Percentiles rank a stretch among this genome's conserved stretches.
Conservation (phyloP, 2,329 filamentous ascomycete genomes). For the Ilyonectria mors-panacis region DNA sequence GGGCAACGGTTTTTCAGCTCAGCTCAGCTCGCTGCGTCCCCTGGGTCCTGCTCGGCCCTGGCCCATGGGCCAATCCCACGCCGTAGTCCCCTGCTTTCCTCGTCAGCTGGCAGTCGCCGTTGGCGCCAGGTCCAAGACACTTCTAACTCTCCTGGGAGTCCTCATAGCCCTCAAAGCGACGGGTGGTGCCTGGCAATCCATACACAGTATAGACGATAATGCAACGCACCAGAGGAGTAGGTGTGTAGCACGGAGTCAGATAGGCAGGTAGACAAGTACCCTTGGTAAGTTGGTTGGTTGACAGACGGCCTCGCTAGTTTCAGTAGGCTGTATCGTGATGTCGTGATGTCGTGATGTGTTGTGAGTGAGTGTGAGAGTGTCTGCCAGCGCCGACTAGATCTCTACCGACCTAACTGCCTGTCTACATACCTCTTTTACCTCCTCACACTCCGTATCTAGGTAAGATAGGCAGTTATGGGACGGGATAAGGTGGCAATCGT, state of each 20-base stretch:
- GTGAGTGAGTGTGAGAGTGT: not conserved
- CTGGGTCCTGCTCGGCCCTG: slow-evolving; percentile 21
- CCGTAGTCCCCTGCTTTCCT: slow-evolving; percentile 30
- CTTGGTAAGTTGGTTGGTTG: not conserved
- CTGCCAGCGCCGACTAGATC: not conserved
- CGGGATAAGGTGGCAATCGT: not conserved
- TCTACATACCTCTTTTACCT: not conserved
- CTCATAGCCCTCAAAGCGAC: not conserved
- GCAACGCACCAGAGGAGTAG: not conserved
- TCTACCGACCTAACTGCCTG: not conserved
- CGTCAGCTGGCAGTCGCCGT: slow-evolving; percentile 15
- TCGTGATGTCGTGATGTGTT: not conserved
- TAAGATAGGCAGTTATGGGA: not conserved
- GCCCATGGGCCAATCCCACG: slow-evolving; percentile 36
- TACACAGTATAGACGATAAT: not conserved
- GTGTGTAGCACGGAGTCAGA: not conserved
- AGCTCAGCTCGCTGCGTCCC: slow-evolving; percentile 31
- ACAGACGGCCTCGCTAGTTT: not conserved
- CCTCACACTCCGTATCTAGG: not conserved
- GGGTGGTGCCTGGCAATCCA: slow-evolving; percentile 1
- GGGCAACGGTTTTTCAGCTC: slow-evolving; percentile 49
- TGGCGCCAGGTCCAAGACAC: slow-evolving; percentile 13
- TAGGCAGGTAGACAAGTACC: not conserved
- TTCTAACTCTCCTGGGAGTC: slow-evolving; percentile 10
- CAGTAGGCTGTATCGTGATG: not conserved